Percentiles rank a stretch among this genome's conserved stretches.
These are phyloP conservation scores for Amesomyces nigricolor DNA, from an alignment of 2,329 filamentous ascomycete species.

Conservation along the genomic window DNA sequence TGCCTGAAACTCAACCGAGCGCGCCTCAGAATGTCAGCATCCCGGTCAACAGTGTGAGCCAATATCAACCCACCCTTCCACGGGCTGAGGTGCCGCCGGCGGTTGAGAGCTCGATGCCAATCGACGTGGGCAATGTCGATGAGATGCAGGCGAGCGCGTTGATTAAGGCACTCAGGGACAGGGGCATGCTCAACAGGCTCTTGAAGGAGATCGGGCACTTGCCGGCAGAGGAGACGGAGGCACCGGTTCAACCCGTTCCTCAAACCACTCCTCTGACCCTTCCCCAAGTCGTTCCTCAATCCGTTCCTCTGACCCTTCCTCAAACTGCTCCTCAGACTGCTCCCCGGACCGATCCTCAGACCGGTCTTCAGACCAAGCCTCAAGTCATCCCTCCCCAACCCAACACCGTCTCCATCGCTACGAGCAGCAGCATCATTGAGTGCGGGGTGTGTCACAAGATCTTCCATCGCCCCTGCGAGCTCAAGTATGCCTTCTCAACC, in stretches of 20 bases:
- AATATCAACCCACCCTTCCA: not conserved
- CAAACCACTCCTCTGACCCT: too few species aligned
- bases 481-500: slow-evolving; percentile 42
- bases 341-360: too few species aligned
- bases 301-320: too few species aligned
- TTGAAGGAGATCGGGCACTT: slow-evolving; percentile 27
- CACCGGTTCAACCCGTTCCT: not conserved
- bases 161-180: slow-evolving; percentile 18
- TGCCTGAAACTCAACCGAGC: not conserved
- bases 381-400: slow-evolving; percentile 10
- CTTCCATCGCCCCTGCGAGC: slow-evolving; percentile 48
- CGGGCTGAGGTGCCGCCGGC: not conserved
- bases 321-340: too few species aligned
- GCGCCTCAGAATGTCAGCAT: slow-evolving; percentile 23
- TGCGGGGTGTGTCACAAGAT: slow-evolving; percentile 42
- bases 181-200: slow-evolving; percentile 31
- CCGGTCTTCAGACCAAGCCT: too few species aligned
- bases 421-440: not conserved
- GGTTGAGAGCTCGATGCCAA: not conserved
- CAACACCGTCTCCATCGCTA: not conserved
- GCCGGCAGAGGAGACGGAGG: slow-evolving; percentile 14
- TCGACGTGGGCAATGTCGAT: slow-evolving; percentile 7
- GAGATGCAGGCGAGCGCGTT: slow-evolving; percentile 14
- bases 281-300: too few species aligned
- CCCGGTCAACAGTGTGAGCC: not conserved